phyloP scores from a whole-genome alignment of 75 land plant genomes.

The Isoetes taiwanensis region DNA sequence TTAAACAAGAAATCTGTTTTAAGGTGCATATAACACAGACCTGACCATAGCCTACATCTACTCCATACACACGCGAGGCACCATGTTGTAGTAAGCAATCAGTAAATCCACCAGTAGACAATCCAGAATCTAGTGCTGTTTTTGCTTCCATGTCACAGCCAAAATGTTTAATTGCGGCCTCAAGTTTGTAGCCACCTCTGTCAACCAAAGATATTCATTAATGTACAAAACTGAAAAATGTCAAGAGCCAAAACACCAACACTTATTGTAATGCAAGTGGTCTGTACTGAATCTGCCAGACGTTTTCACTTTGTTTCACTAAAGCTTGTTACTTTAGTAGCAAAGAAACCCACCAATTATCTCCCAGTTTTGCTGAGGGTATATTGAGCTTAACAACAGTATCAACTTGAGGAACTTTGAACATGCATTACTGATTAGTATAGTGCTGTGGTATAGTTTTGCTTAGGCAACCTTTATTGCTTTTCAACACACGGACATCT shows the following conservation, averaged over 20 bases:
- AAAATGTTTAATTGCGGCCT: constrained; percentile 79
- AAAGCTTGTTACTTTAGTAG: too few species aligned
- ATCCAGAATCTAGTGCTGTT: constrained; percentile 84
- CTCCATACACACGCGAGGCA: constrained; percentile 82
- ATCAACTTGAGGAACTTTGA: too few species aligned
- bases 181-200: constrained; percentile 96
- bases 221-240: not conserved
- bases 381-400: too few species aligned
- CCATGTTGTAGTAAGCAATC: constrained; percentile 94
- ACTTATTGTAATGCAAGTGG: not conserved
- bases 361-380: too few species aligned
- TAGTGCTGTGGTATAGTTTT: too few species aligned
- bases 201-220: not conserved
- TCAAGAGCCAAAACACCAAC: not conserved
- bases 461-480: too few species aligned
- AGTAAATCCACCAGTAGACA: constrained; percentile 96
- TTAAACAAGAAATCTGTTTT: not conserved
- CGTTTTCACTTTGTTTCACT: too few species aligned
- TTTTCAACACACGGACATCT: too few species aligned
- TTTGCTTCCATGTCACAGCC: constrained; percentile 59
- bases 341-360: too few species aligned
- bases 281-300: too few species aligned
- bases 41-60: constrained; percentile 99
- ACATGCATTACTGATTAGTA: too few species aligned
- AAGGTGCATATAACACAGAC: constrained; percentile 12